A percentile compares a stretch with the other conserved stretches of the same genome.
Evolutionary conservation across 176 grass and related monocot species (phyloP).

Genomic region (Saccharum spontaneum): DNA sequence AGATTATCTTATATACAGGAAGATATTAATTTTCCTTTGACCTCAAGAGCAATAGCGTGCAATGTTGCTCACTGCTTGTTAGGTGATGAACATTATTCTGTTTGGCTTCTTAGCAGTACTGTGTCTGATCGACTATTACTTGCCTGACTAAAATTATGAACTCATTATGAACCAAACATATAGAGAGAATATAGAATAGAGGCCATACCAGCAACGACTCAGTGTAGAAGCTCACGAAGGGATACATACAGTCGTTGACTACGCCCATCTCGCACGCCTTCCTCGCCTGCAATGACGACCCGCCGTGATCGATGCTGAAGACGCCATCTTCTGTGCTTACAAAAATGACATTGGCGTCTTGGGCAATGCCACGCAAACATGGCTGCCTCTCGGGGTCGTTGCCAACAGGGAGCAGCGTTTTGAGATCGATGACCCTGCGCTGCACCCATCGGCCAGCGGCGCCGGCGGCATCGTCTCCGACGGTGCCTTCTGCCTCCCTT

Average conservation of each 20-base stretch:
- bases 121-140: no score
- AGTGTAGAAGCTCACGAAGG: background rate
- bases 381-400: background rate
- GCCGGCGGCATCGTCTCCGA: background rate
- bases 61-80: no score
- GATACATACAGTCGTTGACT: background rate
- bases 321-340: background rate
- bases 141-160: no score
- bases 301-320: background rate
- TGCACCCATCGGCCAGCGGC: background rate
- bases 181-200: background rate
- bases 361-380: background rate
- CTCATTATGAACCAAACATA: no score
- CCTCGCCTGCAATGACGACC: background rate
- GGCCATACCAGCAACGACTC: background rate
- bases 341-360: background rate
- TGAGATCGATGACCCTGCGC: background rate
- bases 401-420: background rate
- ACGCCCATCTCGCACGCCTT: background rate
- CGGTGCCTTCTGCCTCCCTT: background rate
- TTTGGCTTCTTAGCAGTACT: no score
- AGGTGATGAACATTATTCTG: no score
- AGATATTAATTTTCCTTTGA: no score
- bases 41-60: no score
- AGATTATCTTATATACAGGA: no score